A percentile compares a stretch with the other conserved stretches of the same genome.
Evolutionary conservation across 768 basidiomycete species (phyloP).

Genomic region (Filobasidium floriforme): DNA sequence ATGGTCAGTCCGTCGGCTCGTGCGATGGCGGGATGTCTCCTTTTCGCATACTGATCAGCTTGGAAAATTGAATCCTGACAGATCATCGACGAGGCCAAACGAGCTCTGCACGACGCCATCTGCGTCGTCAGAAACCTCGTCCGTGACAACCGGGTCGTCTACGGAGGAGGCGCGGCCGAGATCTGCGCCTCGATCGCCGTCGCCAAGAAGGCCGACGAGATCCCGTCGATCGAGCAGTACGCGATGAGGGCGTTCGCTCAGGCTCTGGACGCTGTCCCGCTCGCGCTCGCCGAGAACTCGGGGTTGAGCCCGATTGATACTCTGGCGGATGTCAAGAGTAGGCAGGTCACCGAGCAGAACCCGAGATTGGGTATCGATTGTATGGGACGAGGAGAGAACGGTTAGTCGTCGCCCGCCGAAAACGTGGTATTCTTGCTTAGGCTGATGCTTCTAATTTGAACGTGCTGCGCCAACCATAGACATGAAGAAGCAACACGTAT

Average conservation of each 20-base stretch:
- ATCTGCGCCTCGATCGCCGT: conserved; percentile 92
- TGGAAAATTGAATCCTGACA: too few species aligned
- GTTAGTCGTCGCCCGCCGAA: conserved; percentile 48
- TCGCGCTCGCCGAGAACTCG: conserved; percentile 96
- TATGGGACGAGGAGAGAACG: conserved; percentile 72
- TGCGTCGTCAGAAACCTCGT: conserved; percentile 94
- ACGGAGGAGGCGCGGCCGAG: conserved; percentile 96
- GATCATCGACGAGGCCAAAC: conserved; percentile 99
- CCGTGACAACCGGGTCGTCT: conserved; percentile 91
- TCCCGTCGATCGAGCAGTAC: conserved; percentile 96
- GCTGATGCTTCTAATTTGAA: background rate
- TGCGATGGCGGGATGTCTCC: too few species aligned
- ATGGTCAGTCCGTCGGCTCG: conserved; percentile 59
- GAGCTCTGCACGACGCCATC: conserved; percentile 92
- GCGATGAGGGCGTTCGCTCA: conserved; percentile 99
- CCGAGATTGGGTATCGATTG: conserved; percentile 90
- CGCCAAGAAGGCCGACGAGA: conserved; percentile 90
- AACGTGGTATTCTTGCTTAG: too few species aligned
- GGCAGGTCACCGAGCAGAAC: conserved; percentile 78
- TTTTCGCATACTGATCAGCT: too few species aligned
- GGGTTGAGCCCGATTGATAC: conserved; percentile 94
- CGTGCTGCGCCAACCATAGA: conserved; percentile 52
- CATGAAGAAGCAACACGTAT: conserved; percentile 95
- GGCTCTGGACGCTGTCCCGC: conserved; percentile 86
- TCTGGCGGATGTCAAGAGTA: conserved; percentile 86